Percentiles rank a stretch among this genome's conserved stretches.
phyloP scores from a whole-genome alignment of 2,329 filamentous ascomycete genomes.

The Alternaria sp. region DNA sequence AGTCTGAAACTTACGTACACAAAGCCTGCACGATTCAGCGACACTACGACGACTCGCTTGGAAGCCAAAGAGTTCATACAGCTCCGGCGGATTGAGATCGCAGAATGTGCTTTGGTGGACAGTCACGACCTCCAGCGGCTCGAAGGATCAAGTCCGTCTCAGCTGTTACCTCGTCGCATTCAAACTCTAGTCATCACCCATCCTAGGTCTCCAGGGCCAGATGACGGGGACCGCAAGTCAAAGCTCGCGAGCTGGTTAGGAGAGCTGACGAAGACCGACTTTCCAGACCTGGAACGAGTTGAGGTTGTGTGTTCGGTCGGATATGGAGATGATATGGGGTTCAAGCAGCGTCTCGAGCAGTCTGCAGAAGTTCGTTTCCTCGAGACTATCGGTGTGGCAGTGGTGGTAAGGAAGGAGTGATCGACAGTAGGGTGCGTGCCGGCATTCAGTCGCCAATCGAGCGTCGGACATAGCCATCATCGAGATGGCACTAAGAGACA shows the following conservation, averaged over 20 bases:
- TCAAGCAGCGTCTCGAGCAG: not conserved
- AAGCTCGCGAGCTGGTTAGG: not conserved
- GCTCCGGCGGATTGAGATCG: not conserved
- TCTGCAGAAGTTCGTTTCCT: not conserved
- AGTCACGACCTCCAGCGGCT: not conserved
- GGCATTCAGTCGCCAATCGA: not conserved
- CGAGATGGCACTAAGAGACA: not conserved
- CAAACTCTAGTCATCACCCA: not conserved
- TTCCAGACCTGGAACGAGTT: not conserved
- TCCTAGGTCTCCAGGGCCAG: not conserved
- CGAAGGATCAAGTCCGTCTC: not conserved
- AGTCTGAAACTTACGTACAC: too few relatives aligned
- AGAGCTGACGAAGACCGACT: not conserved
- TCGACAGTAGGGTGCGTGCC: not conserved
- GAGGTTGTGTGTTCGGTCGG: not conserved
- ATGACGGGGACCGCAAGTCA: not conserved
- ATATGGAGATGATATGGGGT: not conserved
- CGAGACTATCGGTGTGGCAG: not conserved
- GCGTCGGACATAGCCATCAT: not conserved
- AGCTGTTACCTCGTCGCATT: not conserved
- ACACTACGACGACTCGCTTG: not conserved
- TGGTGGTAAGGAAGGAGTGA: not conserved
- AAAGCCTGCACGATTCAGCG: not conserved
- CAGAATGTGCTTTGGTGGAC: not conserved
- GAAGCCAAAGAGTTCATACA: accelerated